A percentile compares a stretch with the other conserved stretches of the same genome.
phyloP scores from a whole-genome alignment of 495 filamentous ascomycete genomes.

The Penicillium paradoxum region DNA sequence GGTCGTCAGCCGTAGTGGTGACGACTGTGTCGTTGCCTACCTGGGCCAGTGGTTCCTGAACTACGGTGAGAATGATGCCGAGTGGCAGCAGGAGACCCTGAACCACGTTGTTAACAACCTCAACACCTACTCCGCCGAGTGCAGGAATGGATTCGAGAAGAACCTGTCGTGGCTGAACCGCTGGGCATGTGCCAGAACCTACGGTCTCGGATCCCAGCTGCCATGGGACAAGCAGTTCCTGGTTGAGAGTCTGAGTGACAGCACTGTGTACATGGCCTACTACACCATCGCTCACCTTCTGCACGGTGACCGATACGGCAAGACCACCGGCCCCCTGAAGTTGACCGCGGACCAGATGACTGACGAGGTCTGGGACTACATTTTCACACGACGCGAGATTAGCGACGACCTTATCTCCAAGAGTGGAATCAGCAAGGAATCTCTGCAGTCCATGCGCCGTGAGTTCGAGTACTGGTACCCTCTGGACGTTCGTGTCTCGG shows the following conservation, averaged over 20 bases:
- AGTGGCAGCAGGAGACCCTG: slow-evolving; percentile 71
- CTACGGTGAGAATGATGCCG: slow-evolving; percentile 79
- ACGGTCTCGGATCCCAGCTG: slow-evolving; percentile 87
- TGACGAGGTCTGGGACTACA: slow-evolving; percentile 94
- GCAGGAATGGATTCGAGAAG: slow-evolving; percentile 76
- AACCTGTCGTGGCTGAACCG: slow-evolving; percentile 87
- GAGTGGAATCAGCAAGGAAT: slow-evolving; percentile 64
- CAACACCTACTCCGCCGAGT: slow-evolving; percentile 73
- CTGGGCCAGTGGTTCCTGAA: slow-evolving; percentile 97
- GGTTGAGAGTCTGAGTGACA: slow-evolving; percentile 89
- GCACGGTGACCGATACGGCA: slow-evolving; percentile 76
- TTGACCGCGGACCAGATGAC: slow-evolving; percentile 83
- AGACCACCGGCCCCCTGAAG: slow-evolving; percentile 57
- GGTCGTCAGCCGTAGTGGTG: slow-evolving; percentile 79
- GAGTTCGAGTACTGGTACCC: slow-evolving; percentile 98
- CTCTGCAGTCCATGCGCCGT: slow-evolving; percentile 70
- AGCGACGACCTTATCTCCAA: slow-evolving; percentile 57
- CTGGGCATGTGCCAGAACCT: slow-evolving; percentile 91
- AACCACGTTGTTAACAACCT: slow-evolving; percentile 68
- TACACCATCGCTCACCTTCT: slow-evolving; percentile 91
- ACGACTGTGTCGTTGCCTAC: slow-evolving; percentile 87
- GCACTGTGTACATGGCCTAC: slow-evolving; percentile 94
- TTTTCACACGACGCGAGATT: slow-evolving; percentile 67
- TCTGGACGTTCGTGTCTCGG: slow-evolving; percentile 75
- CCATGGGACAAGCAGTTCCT: slow-evolving; percentile 92